Evolutionary conservation across 73 alveolate genomes (phyloP).

Genomic region (Paramecium biaurelia): DNA sequence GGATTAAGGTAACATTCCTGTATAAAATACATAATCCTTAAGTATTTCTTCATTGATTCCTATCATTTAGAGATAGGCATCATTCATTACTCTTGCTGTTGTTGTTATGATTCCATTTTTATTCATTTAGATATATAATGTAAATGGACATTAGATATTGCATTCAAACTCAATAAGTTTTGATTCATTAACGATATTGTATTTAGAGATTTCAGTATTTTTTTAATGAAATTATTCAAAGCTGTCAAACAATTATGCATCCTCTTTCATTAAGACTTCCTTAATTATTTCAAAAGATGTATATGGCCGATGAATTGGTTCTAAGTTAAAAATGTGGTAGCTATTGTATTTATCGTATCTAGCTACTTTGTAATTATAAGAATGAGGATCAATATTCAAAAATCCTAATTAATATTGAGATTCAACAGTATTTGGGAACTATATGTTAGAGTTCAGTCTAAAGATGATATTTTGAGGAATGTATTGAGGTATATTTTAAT

Average conservation of each 20-base stretch:
- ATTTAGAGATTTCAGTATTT: not conserved
- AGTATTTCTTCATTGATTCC: not conserved
- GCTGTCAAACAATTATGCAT: not conserved
- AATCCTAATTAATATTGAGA: not conserved
- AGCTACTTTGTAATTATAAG: not conserved
- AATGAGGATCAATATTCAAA: not conserved
- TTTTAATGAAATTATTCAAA: slow-evolving; percentile 7
- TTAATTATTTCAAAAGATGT: not conserved
- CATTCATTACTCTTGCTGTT: not conserved
- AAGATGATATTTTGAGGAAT: not conserved
- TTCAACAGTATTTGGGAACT: not conserved
- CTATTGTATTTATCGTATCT: not conserved
- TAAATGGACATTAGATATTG: not conserved
- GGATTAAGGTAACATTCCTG: not conserved
- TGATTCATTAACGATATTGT: not conserved
- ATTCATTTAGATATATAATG: not conserved
- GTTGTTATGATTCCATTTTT: not conserved
- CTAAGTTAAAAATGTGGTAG: not conserved
- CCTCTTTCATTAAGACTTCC: not conserved
- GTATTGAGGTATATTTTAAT: not conserved
- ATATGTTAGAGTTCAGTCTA: not conserved
- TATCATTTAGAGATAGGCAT: not conserved
- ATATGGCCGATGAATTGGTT: not conserved
- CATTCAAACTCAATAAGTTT: not conserved
- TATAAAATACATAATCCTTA: not conserved